Evolutionary conservation across 371 early-diverging fungal genomes (phyloP).

Genomic region (Blakeslea trispora): DNA sequence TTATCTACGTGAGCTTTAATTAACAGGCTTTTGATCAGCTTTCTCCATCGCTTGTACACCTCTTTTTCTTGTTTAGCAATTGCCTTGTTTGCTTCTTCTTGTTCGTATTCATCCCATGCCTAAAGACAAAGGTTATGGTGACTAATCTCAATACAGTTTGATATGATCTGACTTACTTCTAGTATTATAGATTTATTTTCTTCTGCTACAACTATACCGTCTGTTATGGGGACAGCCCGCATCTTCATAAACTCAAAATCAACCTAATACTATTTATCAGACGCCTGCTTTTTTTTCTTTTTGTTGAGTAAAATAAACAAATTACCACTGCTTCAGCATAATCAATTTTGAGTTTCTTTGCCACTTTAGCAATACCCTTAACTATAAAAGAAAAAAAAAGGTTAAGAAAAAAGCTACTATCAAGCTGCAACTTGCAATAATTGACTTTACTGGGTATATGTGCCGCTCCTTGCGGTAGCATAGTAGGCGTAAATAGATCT

Average conservation of each 20-base stretch:
- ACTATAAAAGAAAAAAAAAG: conserved; percentile 23
- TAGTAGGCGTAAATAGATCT: conserved; percentile 78
- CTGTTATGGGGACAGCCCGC: conserved; percentile 63
- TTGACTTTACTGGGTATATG: conserved; percentile 67
- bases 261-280: too few relatives aligned
- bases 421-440: too few relatives aligned
- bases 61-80: conserved; percentile 53
- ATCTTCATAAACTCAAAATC: conserved; percentile 78
- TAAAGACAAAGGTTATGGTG: conserved; percentile 18
- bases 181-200: conserved; percentile 60
- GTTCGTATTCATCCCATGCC: conserved; percentile 54
- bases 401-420: too few relatives aligned
- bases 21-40: conserved; percentile 56
- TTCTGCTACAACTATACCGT: conserved; percentile 75
- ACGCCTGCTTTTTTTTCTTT: not conserved
- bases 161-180: conserved; percentile 49
- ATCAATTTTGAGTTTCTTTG: conserved; percentile 74
- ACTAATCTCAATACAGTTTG: not conserved
- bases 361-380: conserved; percentile 62
- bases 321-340: conserved; percentile 80
- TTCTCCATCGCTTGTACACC: conserved; percentile 60
- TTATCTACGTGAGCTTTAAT: conserved; percentile 54
- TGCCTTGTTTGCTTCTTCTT: conserved; percentile 44
- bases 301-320: too few relatives aligned
- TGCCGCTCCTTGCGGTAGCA: conserved; percentile 84